Percentiles rank a stretch among this genome's conserved stretches.
These are phyloP conservation scores for Fusarium camptoceras DNA, from an alignment of 2,329 filamentous ascomycete species.

Conservation along the genomic window DNA sequence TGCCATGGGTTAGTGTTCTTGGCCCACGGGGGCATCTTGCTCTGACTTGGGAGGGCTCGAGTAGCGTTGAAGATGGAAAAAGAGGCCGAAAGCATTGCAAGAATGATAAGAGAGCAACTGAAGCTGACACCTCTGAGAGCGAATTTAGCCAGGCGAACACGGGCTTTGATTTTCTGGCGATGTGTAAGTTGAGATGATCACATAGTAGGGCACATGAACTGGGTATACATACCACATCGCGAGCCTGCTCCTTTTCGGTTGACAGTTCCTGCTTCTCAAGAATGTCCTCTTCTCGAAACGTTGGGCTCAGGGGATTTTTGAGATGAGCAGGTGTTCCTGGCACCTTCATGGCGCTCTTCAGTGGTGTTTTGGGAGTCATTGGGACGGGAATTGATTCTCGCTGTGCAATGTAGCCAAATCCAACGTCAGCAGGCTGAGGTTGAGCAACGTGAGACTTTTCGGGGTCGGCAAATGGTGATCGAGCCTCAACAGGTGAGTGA, in stretches of 20 bases:
- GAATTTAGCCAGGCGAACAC: constrained; percentile 93
- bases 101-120: constrained; percentile 93
- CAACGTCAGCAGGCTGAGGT: constrained; percentile 84
- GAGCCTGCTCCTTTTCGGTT: constrained; percentile 88
- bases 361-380: constrained; percentile 78
- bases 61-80: constrained; percentile 95
- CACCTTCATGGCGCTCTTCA: constrained; percentile 91
- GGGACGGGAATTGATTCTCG: constrained; percentile 70
- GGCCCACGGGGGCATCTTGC: constrained; percentile 88
- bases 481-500: constrained; percentile 76
- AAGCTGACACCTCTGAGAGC: constrained; percentile 96
- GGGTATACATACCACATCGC: constrained; percentile 78
- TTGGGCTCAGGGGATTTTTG: constrained; percentile 86
- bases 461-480: constrained; percentile 70
- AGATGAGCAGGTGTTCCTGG: constrained; percentile 84
- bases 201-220: background rate
- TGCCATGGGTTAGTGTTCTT: constrained; percentile 85
- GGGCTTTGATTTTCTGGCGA: constrained; percentile 86
- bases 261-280: constrained; percentile 85
- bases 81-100: constrained; percentile 88
- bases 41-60: constrained; percentile 77
- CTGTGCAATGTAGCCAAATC: constrained; percentile 88
- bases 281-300: constrained; percentile 87
- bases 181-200: constrained; percentile 45
- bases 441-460: constrained; percentile 67